These are phyloP conservation scores for Saccharomyces cerevisiae DNA, from an alignment of 805 yeast species.

Conservation along the genomic window DNA sequence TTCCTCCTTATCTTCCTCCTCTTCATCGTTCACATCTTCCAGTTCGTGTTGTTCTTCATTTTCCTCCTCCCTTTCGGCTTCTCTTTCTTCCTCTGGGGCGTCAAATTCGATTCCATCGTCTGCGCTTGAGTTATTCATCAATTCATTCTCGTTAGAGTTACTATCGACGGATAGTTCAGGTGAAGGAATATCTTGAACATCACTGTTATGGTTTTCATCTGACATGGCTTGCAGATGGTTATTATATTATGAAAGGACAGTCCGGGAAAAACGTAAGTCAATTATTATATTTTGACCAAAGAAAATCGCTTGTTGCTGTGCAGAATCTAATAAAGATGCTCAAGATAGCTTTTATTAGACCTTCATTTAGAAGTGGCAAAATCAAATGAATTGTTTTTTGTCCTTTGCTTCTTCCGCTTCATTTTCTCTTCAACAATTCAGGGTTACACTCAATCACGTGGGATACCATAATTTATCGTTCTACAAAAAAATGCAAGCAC, in stretches of 20 bases:
- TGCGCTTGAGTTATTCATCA: neutral
- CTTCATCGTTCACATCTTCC: neutral
- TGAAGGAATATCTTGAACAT: neutral
- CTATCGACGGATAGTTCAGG: neutral
- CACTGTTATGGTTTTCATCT: neutral
- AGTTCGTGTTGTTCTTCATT: neutral
- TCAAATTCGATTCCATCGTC: neutral
- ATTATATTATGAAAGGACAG: neutral
- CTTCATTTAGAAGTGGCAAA: neutral
- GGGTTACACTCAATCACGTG: neutral
- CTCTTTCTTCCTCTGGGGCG: neutral
- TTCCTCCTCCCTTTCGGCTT: neutral
- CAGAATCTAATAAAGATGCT: neutral
- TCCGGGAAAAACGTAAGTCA: neutral
- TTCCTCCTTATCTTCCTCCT: slow-evolving; percentile 9
- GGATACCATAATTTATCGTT: neutral
- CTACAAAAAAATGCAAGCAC: too few species aligned
- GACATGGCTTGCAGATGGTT: neutral
- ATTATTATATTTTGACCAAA: neutral
- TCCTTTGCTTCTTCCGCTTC: neutral
- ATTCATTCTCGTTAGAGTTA: neutral
- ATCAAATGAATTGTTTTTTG: neutral
- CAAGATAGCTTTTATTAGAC: neutral
- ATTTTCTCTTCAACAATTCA: neutral
- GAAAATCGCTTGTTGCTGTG: neutral